These are phyloP conservation scores for Neurospora sp. DNA, from an alignment of 495 filamentous ascomycete genomes.

Conservation along the genomic window DNA sequence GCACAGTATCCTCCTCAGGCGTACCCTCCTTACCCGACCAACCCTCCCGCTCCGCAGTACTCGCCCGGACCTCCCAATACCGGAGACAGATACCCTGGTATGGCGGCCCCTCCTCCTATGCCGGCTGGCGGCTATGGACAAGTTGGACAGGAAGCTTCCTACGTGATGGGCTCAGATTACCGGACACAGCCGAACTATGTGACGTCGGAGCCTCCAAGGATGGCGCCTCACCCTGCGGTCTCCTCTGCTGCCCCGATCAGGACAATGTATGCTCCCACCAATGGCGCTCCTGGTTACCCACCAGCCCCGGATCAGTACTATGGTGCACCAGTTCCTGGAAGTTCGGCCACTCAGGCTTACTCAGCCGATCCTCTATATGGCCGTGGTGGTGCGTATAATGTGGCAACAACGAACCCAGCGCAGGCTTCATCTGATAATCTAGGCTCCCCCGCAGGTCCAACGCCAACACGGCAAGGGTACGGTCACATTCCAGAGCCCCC, in stretches of 20 bases:
- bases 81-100: conserved; percentile 18
- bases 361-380: conserved; percentile 39
- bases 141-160: conserved; percentile 17
- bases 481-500: conserved; percentile 20
- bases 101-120: conserved; percentile 17
- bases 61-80: conserved; percentile 17
- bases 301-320: conserved; percentile 21
- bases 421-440: conserved; percentile 39
- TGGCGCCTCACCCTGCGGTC: conserved; percentile 11
- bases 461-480: conserved; percentile 26
- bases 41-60: conserved; percentile 16
- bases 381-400: conserved; percentile 39
- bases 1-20: conserved; percentile 11
- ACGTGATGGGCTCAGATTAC: conserved; percentile 18
- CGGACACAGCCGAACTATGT: conserved; percentile 11
- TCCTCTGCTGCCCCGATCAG: conserved; percentile 17
- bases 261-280: conserved; percentile 7
- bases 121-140: conserved; percentile 7
- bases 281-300: conserved; percentile 15
- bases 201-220: conserved; percentile 11
- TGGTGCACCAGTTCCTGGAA: conserved; percentile 20
- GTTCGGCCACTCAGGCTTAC: conserved; percentile 24
- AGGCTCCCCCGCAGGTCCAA: conserved; percentile 41
- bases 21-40: conserved; percentile 12
- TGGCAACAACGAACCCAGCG: conserved; percentile 18